Evolutionary conservation across 1,284 basidiomycete genomes (phyloP).

Genomic region (Heterobasidion occidentale): DNA sequence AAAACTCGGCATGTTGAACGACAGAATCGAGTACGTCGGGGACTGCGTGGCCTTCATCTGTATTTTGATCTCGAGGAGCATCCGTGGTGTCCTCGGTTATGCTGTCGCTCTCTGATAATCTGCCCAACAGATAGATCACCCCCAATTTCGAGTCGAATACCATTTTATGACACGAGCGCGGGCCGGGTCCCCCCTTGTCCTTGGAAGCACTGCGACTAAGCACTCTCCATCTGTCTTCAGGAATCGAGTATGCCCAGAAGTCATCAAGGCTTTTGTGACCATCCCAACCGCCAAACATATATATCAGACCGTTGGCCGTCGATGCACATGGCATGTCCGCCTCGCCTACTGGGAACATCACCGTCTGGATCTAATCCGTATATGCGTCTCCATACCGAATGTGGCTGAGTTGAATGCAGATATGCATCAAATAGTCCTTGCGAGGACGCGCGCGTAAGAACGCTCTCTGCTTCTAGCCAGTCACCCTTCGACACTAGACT

Average conservation of each 20-base stretch:
- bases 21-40: conserved; percentile 5
- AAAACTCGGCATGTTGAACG: conserved; percentile 43
- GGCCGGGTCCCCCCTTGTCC: conserved; percentile 59
- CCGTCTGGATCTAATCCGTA: conserved; percentile 51
- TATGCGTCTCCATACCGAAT: conserved; percentile 50
- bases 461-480: conserved; percentile 52
- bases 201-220: conserved; percentile 49
- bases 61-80: not conserved
- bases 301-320: conserved; percentile 60
- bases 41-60: not conserved
- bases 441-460: conserved; percentile 41
- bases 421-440: conserved; percentile 53
- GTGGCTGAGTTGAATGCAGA: conserved; percentile 47
- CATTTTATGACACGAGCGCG: conserved; percentile 80
- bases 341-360: conserved; percentile 54
- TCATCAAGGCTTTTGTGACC: conserved; percentile 70
- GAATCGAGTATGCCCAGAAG: conserved; percentile 71
- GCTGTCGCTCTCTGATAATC: conserved; percentile 38
- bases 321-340: conserved; percentile 80
- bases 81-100: conserved; percentile 29
- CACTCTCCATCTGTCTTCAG: conserved; percentile 54
- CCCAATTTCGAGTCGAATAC: conserved; percentile 66
- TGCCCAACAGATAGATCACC: conserved; percentile 65
- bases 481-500: conserved; percentile 59
- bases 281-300: conserved; percentile 79